A percentile compares a stretch with the other conserved stretches of the same genome.
Evolutionary conservation across 805 yeast species (phyloP).

Genomic region (Metschnikowia amazonensis): DNA sequence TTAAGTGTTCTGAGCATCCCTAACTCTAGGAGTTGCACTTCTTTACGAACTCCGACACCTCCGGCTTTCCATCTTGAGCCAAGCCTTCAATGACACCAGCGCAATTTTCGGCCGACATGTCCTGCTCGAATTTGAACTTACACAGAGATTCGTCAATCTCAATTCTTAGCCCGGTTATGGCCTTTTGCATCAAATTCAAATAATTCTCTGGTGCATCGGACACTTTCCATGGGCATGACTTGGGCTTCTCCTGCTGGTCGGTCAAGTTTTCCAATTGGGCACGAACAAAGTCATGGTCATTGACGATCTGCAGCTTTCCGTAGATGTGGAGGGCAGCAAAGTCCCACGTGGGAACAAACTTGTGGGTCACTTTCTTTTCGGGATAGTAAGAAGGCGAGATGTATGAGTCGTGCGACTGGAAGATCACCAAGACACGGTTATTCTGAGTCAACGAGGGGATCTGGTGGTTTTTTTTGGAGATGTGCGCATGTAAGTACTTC

Average conservation of each 20-base stretch:
- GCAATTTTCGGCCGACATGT: constrained; percentile 39
- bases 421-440: constrained; percentile 46
- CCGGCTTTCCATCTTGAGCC: constrained; percentile 31
- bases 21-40: constrained; percentile 10
- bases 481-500: constrained; percentile 48
- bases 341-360: constrained; percentile 70
- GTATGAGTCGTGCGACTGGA: constrained; percentile 50
- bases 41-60: constrained; percentile 25
- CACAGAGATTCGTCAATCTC: constrained; percentile 45
- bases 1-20: not conserved
- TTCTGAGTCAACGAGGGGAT: constrained; percentile 35
- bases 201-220: constrained; percentile 54
- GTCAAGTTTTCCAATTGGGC: constrained; percentile 43
- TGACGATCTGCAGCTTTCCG: constrained; percentile 47
- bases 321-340: constrained; percentile 54
- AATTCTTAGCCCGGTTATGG: constrained; percentile 55
- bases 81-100: constrained; percentile 52
- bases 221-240: constrained; percentile 50
- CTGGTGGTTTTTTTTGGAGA: constrained; percentile 53
- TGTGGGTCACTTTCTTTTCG: constrained; percentile 51
- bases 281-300: constrained; percentile 44
- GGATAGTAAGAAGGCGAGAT: constrained; percentile 60
- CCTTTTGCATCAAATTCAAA: constrained; percentile 40
- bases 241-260: constrained; percentile 43
- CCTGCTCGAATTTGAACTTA: constrained; percentile 59